phyloP scores from a whole-genome alignment of 495 filamentous ascomycete species.

The Aspergillus nanangensis region DNA sequence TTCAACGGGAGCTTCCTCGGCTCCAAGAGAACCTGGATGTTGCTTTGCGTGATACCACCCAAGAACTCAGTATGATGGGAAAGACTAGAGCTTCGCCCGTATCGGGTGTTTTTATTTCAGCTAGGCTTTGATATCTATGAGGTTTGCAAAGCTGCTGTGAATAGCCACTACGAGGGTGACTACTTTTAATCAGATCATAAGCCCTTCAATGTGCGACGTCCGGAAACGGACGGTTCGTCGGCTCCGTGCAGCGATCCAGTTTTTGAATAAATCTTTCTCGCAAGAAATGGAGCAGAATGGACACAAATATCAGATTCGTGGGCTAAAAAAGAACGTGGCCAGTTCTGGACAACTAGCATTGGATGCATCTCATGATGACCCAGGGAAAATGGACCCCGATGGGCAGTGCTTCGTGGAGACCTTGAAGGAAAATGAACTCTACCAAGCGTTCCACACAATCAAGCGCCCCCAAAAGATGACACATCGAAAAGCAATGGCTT shows the following conservation, averaged over 20 bases:
- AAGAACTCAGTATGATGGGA: constrained; percentile 4
- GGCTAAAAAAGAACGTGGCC: not conserved
- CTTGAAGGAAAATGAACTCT: not conserved
- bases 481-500: not conserved
- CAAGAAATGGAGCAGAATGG: constrained; percentile 13
- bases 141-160: constrained; percentile 19
- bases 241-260: constrained; percentile 25
- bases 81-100: constrained; percentile 3
- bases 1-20: constrained; percentile 24
- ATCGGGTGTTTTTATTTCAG: constrained; percentile 20
- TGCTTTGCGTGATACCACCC: not conserved
- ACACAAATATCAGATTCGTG: constrained; percentile 23
- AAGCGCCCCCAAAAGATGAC: not conserved
- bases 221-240: constrained; percentile 12
- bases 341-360: not conserved
- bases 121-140: constrained; percentile 22
- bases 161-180: not conserved
- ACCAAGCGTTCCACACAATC: not conserved
- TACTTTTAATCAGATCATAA: not conserved
- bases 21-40: constrained; percentile 13
- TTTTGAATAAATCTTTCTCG: constrained; percentile 20
- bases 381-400: not conserved
- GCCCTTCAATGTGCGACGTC: constrained; percentile 3
- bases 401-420: not conserved
- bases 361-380: not conserved